phyloP scores from a whole-genome alignment of 345 rosid genomes.

The Passiflora organensis region DNA sequence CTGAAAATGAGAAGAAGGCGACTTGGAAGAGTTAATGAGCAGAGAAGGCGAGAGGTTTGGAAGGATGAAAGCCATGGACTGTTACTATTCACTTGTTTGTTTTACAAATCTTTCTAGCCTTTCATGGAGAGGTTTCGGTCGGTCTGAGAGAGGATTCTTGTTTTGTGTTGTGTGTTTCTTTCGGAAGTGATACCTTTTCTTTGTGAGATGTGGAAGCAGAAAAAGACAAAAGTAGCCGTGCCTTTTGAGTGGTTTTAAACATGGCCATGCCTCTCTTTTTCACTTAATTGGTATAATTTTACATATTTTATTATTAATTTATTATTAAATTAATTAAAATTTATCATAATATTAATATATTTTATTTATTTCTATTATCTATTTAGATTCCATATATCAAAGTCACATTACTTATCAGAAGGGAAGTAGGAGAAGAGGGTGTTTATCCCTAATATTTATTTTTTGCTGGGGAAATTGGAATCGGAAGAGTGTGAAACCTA shows the following conservation, averaged over 20 bases:
- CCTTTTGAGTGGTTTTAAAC: slow-evolving; percentile 54
- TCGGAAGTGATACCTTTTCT: neutral
- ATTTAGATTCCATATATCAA: no score
- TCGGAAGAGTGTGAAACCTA: no score
- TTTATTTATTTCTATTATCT: no score
- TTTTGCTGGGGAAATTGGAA: no score
- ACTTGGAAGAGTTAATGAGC: slow-evolving; percentile 45
- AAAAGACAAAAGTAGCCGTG: neutral
- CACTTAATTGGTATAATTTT: neutral
- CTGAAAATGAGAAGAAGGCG: slow-evolving; percentile 23
- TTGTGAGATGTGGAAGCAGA: neutral
- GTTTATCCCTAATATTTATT: no score
- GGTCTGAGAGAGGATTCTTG: slow-evolving; percentile 7
- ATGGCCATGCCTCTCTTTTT: slow-evolving; percentile 24
- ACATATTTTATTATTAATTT: neutral
- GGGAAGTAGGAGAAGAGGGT: no score
- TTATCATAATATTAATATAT: no score
- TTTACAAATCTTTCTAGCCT: slow-evolving; percentile 8
- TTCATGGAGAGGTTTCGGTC: slow-evolving; percentile 19
- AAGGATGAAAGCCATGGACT: slow-evolving; percentile 69
- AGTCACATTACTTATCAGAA: no score
- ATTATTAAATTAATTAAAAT: neutral
- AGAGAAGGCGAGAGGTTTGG: slow-evolving; percentile 61
- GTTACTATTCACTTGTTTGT: neutral
- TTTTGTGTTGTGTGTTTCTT: neutral